Evolutionary conservation across 176 grass and related monocot species (phyloP), one percentile per base, ranked within the genome.

Genomic region (Phragmites australis): DNA sequence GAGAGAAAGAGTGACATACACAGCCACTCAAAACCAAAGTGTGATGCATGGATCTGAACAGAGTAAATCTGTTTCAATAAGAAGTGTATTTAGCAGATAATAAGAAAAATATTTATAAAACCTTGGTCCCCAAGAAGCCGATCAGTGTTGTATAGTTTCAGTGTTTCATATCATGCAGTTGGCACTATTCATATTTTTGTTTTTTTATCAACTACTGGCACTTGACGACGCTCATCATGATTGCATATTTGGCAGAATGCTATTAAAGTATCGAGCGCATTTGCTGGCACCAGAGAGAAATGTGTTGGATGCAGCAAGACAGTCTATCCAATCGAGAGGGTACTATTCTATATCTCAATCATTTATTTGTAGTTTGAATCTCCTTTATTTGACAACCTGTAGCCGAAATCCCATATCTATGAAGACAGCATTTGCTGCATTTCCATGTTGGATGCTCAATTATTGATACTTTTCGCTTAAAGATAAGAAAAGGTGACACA

Each of bases 311-410:
- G 96, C 86, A 84, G 29, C 53, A 99, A 87, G 90, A 99, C 93
- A 16, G 96, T 91, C 39, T 99, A 99, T 74, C 96, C 96, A 51
- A 99, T 85, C 50, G 96, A 99, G 75, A 95, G 96, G 88, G 96
- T 95, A 95, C 62, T 72, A 39, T 74, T 69, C 71, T 49, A 62
- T 74, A 78, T 65, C 52, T 74, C 75, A 16, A 40, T 75, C 37
- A 74, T 54, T 77, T 51, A 45, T 70, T 45, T 40, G 17, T 25
- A 37, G 6, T 22, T 65, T 15, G 30, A 69, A 9, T 40, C 72
- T 79, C 25, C 57, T 82, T 83, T 61, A 30, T 21, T 27, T 68
- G 34, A 79, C 68, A 59, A 58, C 18, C 27, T 53, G 75, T 75
- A 19, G 26, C 87, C 39, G 60, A 48, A 32, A 67, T 50, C 22